phyloP scores from a whole-genome alignment of 306 rosid genomes.

The Canavalia gladiata region DNA sequence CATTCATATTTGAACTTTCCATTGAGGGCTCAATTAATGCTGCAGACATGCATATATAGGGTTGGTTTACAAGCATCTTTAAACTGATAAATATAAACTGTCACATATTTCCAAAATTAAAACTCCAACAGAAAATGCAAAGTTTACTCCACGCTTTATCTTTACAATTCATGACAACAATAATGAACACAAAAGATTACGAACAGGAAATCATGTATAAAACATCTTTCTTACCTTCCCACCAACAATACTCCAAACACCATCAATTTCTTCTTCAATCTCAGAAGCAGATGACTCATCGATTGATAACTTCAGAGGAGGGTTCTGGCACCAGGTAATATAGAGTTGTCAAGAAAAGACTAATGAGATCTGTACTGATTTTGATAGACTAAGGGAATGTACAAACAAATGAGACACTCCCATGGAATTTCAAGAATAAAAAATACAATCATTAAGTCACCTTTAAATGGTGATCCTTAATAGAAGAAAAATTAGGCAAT shows the following conservation, averaged over 20 bases:
- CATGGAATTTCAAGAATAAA: constrained; percentile 38
- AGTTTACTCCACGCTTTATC: constrained; percentile 10
- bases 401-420: constrained; percentile 21
- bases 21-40: constrained; percentile 12
- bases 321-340: constrained; percentile 66
- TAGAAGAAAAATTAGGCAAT: constrained; percentile 55
- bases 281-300: constrained; percentile 83
- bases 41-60: constrained; percentile 9
- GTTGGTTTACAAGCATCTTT: constrained; percentile 12
- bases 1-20: background rate
- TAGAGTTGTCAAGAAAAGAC: constrained; percentile 39
- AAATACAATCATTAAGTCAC: constrained; percentile 48
- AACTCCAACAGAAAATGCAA: constrained; percentile 30
- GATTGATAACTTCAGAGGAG: constrained; percentile 78
- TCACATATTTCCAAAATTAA: constrained; percentile 34
- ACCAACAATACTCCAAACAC: constrained; percentile 92
- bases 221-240: constrained; percentile 80
- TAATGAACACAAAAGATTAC: background rate
- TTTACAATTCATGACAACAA: constrained; percentile 30
- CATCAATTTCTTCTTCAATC: constrained; percentile 82
- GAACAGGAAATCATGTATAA: constrained; percentile 27
- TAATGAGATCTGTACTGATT: constrained; percentile 18
- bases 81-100: constrained; percentile 22
- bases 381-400: constrained; percentile 23
- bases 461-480: constrained; percentile 66